Conservation (phyloP, 2,329 filamentous ascomycete species). For the Capronia americana region DNA sequence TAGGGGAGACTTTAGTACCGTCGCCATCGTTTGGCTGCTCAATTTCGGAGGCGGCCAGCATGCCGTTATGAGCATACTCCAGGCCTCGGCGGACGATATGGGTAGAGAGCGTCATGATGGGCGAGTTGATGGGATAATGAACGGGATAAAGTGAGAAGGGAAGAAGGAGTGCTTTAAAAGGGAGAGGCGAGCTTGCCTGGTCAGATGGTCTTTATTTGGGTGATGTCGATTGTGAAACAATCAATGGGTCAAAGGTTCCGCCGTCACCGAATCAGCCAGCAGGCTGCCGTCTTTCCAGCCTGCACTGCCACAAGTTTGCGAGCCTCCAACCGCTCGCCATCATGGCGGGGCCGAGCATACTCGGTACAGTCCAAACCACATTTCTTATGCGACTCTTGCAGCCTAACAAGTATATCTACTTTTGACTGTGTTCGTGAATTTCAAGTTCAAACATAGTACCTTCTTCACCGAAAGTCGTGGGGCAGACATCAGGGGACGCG, state of each 20-base stretch:
- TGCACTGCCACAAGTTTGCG: conserved; percentile 9
- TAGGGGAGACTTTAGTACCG: conserved; percentile 38
- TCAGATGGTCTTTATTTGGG: conserved; percentile 22
- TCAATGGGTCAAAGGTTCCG: conserved; percentile 14
- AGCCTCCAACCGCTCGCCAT: neutral
- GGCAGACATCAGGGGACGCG: neutral
- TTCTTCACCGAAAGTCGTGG: neutral
- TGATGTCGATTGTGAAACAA: conserved; percentile 9
- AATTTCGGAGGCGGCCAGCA: conserved; percentile 34
- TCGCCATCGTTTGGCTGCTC: conserved; percentile 36
- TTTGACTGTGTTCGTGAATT: neutral
- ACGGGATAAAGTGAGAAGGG: conserved; percentile 1
- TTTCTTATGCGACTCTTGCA: neutral
- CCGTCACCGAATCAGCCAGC: conserved; percentile 11
- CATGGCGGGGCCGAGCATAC: neutral
- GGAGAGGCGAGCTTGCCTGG: neutral
- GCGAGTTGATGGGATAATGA: conserved; percentile 2
- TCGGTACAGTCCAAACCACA: neutral
- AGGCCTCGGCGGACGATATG: conserved; percentile 47
- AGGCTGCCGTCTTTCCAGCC: conserved; percentile 13
- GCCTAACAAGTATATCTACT: neutral
- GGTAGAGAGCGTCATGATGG: conserved; percentile 30
- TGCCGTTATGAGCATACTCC: conserved; percentile 42
- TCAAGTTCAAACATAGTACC: neutral
- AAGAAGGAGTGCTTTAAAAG: neutral